phyloP scores from a whole-genome alignment of 306 rosid species.

The Betula pendula region DNA sequence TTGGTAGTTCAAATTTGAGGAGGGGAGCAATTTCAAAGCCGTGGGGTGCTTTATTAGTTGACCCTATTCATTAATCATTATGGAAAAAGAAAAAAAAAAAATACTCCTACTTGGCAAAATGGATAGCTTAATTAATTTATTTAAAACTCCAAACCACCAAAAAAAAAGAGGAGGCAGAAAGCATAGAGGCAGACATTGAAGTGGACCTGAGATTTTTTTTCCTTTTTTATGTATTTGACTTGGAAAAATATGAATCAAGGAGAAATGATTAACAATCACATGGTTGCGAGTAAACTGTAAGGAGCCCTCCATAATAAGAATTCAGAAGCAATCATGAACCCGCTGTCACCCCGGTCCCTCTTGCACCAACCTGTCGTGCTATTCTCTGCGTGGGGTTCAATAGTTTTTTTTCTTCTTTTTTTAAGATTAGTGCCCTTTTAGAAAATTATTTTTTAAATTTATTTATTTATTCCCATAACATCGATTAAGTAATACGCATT shows the following conservation, averaged over 20 bases:
- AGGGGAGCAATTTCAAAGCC: not conserved
- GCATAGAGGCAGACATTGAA: conserved; percentile 8
- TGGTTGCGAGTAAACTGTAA: conserved; percentile 25
- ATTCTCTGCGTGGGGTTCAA: not conserved
- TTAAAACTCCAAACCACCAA: not conserved
- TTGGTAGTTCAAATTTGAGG: no score
- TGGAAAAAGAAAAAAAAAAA: not conserved
- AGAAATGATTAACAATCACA: conserved; percentile 26
- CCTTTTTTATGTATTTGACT: conserved; percentile 23
- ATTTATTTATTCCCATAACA: no score
- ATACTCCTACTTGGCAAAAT: not conserved
- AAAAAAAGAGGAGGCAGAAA: not conserved
- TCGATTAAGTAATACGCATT: no score
- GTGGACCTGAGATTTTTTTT: conserved; percentile 1
- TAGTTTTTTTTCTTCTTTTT: no score
- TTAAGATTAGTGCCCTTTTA: no score
- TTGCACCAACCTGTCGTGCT: not conserved
- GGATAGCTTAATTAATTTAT: not conserved
- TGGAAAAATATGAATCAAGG: conserved; percentile 12
- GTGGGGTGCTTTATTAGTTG: not conserved
- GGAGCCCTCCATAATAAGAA: conserved; percentile 34
- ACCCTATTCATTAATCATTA: not conserved
- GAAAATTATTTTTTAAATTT: no score
- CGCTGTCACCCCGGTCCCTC: conserved; percentile 30
- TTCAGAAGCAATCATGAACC: conserved; percentile 8